Base-by-base conservation (phyloP, 805 yeast species). In the Pachysolen tannophilus region DNA sequence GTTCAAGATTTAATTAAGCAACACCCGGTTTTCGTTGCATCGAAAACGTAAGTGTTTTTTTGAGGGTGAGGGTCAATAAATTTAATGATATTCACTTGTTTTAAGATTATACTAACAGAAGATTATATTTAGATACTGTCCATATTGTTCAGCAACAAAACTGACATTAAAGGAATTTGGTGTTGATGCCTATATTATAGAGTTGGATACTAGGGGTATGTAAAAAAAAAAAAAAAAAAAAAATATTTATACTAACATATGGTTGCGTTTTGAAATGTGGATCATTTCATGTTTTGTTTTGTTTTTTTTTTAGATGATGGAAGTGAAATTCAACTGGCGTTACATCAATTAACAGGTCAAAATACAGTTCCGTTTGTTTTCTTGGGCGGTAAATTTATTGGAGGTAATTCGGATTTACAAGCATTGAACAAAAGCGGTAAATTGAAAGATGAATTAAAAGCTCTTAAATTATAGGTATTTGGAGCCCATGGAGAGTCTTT, bases 381-480 rank as follows among this genome's bases (percentile, higher is more conserved):
- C 65, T 86, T 90, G 56, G 78, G 69, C 32, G 96, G 95, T 42
- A 72, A 88, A 62, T 96, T 87, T 67, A 76, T 90, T 52, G 98
- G 98, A 41, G 98, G 98, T 43, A 85, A 87, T 72, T 79, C 88
- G 26, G 95, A 85, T 48, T 65, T 90, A 44, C 94, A 87, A 62
- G 67, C 71, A 35, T 70, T 88, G 56, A 67, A 73, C 46, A 67
- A 76, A 17, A 49, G 58, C 30, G 92, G 82, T 47, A 55, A 77
- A 58, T 72, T 85, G 52, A 33, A 32, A 28, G 11, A 33, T 24
- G 28, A 13, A 9, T 23, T 43, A 16, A 21, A 26, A 6, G 41
- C 41, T 31, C 37, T 31, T 15, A 33, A 33, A 30, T n/a, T n/a
- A n/a, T 23, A 23, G 26, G 26, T 14, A 5, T 4, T 5, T 23